A percentile compares a stretch with the other conserved stretches of the same genome.
These are phyloP conservation scores for Globisporangium takayamanum DNA, from an alignment of 352 stramenopile genomes.

Conservation along the genomic window DNA sequence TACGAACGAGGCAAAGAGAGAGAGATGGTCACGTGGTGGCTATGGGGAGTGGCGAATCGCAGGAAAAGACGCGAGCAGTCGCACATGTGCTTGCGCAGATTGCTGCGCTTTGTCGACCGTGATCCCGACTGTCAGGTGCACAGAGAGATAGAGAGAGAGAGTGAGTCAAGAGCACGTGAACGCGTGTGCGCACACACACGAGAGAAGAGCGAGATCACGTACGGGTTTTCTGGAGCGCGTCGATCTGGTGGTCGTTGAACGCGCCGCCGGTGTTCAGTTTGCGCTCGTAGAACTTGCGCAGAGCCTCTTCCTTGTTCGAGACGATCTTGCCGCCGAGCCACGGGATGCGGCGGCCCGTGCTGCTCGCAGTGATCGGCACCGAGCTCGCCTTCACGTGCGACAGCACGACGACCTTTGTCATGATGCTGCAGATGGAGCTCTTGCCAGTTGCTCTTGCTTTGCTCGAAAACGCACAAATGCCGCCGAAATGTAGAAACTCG, in stretches of 20 bases:
- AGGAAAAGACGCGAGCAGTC: background rate
- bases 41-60: background rate
- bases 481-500: background rate
- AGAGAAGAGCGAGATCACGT: slow-evolving; percentile 5
- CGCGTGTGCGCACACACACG: background rate
- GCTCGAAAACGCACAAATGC: background rate
- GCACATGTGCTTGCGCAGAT: slow-evolving; percentile 8
- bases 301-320: slow-evolving; percentile 80
- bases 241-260: slow-evolving; percentile 40
- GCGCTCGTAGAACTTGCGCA: slow-evolving; percentile 82
- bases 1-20: background rate
- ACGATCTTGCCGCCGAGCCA: slow-evolving; percentile 79
- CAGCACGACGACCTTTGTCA: slow-evolving; percentile 42
- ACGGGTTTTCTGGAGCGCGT: slow-evolving; percentile 42
- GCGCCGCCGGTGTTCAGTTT: slow-evolving; percentile 47
- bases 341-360: slow-evolving; percentile 33
- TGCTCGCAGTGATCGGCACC: slow-evolving; percentile 11
- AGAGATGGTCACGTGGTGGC: background rate
- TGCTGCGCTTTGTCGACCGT: slow-evolving; percentile 9
- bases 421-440: background rate
- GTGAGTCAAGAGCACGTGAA: background rate
- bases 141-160: background rate
- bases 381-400: slow-evolving; percentile 66
- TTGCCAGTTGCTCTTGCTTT: too few relatives aligned
- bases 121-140: slow-evolving; percentile 16